A percentile compares a stretch with the other conserved stretches of the same genome.
phyloP scores from a whole-genome alignment of 1,284 basidiomycete species.

The Hemileia vastatrix region DNA sequence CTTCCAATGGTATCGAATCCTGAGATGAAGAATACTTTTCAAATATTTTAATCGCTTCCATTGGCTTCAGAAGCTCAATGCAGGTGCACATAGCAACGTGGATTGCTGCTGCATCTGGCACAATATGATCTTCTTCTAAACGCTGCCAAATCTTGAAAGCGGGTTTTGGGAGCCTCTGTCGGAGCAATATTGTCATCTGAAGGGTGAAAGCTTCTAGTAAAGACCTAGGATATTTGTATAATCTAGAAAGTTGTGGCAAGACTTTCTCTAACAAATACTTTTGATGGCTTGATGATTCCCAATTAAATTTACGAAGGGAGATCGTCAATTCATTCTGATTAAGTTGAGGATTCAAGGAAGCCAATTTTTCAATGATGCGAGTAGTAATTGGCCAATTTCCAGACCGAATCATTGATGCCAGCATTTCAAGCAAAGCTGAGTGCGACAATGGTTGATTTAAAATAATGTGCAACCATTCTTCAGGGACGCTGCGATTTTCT shows the following conservation, averaged over 20 bases:
- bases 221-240: too few species aligned
- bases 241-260: too few species aligned
- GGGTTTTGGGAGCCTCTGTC: constrained; percentile 17
- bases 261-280: too few species aligned
- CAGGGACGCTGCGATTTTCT: too few species aligned
- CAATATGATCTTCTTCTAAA: background rate
- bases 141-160: constrained; percentile 10
- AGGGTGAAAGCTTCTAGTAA: constrained; percentile 13
- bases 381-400: too few species aligned
- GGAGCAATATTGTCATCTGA: constrained; percentile 15
- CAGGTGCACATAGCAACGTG: constrained; percentile 18
- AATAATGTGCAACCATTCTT: too few species aligned
- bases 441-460: constrained; percentile 7
- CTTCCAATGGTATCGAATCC: background rate
- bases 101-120: constrained; percentile 16
- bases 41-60: constrained; percentile 14
- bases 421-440: constrained; percentile 8
- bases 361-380: too few species aligned
- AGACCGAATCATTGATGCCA: constrained; percentile 17
- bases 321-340: too few species aligned
- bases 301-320: too few species aligned
- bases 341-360: too few species aligned
- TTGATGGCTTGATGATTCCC: too few species aligned
- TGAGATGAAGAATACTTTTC: constrained; percentile 2
- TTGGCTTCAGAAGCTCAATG: constrained; percentile 9